Percentiles rank a stretch among this genome's conserved stretches.
Evolutionary conservation across 495 filamentous ascomycete species (phyloP).

Genomic region (Venustampulla echinocandica): DNA sequence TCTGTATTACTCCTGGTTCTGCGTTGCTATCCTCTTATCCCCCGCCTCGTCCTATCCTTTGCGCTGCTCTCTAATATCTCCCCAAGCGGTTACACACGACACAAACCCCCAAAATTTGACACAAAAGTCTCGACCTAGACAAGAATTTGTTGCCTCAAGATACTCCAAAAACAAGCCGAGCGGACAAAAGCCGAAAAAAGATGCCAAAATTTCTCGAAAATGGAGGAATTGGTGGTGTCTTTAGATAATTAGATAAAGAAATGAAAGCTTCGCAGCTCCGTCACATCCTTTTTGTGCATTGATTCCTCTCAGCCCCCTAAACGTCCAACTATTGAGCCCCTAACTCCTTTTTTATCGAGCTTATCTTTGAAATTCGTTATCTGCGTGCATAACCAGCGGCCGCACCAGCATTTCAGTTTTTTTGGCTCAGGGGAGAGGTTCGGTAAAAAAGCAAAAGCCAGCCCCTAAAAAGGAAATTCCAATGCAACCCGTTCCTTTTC

Average conservation of each 20-base stretch:
- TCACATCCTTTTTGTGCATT: neutral
- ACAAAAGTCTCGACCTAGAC: neutral
- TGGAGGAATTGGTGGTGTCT: neutral
- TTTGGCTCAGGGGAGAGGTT: too few species aligned
- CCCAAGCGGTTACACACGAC: too few species aligned
- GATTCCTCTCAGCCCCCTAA: neutral
- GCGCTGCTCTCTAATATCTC: too few species aligned
- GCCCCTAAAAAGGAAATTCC: neutral
- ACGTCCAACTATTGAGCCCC: neutral
- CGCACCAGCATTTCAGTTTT: too few species aligned
- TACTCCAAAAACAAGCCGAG: neutral
- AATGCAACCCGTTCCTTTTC: neutral
- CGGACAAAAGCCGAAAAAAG: neutral
- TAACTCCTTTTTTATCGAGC: neutral
- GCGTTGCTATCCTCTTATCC: neutral
- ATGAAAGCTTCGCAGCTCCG: neutral
- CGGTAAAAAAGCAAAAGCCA: neutral
- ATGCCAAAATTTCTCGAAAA: neutral
- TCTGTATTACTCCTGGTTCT: constrained; percentile 1
- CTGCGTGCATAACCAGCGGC: too few species aligned
- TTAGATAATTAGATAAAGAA: constrained; percentile 1
- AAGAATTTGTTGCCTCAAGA: neutral
- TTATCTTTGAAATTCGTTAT: too few species aligned
- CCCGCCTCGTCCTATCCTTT: too few species aligned
- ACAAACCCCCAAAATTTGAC: neutral